Percentiles rank a stretch among this genome's conserved stretches.
Conservation (phyloP, 345 rosid genomes). For the Nasturtium officinale region DNA sequence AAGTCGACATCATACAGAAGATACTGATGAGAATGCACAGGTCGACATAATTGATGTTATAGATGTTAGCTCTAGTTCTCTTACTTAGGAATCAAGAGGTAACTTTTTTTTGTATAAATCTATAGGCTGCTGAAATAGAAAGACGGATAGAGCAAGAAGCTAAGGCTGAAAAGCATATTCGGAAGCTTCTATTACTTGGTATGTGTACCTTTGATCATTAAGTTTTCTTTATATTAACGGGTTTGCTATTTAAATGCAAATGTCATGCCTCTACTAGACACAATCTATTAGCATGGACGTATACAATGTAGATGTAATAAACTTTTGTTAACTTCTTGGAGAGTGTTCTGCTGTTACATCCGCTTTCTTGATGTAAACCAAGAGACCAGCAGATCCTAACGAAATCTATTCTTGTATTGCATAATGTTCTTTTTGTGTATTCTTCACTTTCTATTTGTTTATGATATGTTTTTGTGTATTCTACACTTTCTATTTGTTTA, state of each 20-base stretch:
- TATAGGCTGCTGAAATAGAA: conserved; percentile 88
- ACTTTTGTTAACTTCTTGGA: not conserved
- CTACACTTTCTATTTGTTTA: not conserved
- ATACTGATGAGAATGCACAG: conserved; percentile 84
- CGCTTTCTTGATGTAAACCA: not conserved
- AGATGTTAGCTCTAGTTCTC: not conserved
- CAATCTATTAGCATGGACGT: not conserved
- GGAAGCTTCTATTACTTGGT: conserved; percentile 95
- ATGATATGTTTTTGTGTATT: not conserved
- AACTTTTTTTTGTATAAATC: conserved; percentile 15
- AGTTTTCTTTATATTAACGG: not conserved
- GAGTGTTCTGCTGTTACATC: not conserved
- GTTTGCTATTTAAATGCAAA: conserved; percentile 6
- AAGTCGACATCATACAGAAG: conserved; percentile 61
- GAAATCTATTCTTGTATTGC: not conserved
- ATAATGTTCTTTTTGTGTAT: not conserved
- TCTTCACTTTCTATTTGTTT: not conserved
- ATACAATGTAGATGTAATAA: not conserved
- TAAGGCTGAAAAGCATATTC: conserved; percentile 91
- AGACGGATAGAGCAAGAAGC: conserved; percentile 95
- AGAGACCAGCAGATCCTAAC: not conserved
- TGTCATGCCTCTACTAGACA: not conserved
- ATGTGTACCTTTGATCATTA: conserved; percentile 22
- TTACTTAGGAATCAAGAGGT: not conserved
- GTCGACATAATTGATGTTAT: conserved; percentile 39